These are phyloP conservation scores for Manihot esculenta DNA, from an alignment of 441 rosid genomes.

Conservation along the genomic window DNA sequence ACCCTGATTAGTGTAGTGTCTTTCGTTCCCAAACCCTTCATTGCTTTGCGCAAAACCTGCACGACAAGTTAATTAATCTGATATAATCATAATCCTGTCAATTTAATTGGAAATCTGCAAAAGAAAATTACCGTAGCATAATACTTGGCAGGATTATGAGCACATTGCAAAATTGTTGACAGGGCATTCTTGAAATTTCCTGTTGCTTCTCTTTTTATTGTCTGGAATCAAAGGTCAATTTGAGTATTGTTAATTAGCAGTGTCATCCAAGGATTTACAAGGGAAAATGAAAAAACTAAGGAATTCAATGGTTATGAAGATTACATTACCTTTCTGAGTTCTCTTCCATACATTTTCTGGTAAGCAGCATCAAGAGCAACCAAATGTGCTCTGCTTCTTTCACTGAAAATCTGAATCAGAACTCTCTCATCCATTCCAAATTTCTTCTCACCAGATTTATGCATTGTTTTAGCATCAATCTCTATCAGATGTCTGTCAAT, in stretches of 20 bases:
- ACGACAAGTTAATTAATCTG: constrained; percentile 9
- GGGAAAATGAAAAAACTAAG: too few species aligned
- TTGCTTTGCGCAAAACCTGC: constrained; percentile 66
- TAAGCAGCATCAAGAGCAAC: constrained; percentile 49
- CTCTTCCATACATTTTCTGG: constrained; percentile 43
- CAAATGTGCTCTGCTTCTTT: constrained; percentile 71
- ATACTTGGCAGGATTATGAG: constrained; percentile 57
- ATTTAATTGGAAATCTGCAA: too few species aligned
- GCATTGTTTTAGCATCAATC: constrained; percentile 55
- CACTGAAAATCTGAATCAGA: constrained; percentile 58
- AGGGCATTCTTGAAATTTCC: constrained; percentile 58
- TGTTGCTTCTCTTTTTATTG: constrained; percentile 56
- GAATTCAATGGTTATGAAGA: not conserved
- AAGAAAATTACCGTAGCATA: constrained; percentile 59
- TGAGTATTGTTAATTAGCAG: constrained; percentile 45
- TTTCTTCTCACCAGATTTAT: constrained; percentile 47
- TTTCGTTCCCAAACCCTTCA: constrained; percentile 75
- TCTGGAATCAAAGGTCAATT: constrained; percentile 32
- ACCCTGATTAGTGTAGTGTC: constrained; percentile 60
- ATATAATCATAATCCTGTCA: not conserved
- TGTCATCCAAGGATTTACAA: constrained; percentile 23
- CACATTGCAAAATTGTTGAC: constrained; percentile 56
- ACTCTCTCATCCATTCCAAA: constrained; percentile 43
- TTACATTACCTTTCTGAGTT: constrained; percentile 52
- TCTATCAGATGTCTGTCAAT: constrained; percentile 49